A percentile compares a stretch with the other conserved stretches of the same genome.
Evolutionary conservation across 495 filamentous ascomycete species (phyloP).

Genomic region (Hypoxylon intermedium): DNA sequence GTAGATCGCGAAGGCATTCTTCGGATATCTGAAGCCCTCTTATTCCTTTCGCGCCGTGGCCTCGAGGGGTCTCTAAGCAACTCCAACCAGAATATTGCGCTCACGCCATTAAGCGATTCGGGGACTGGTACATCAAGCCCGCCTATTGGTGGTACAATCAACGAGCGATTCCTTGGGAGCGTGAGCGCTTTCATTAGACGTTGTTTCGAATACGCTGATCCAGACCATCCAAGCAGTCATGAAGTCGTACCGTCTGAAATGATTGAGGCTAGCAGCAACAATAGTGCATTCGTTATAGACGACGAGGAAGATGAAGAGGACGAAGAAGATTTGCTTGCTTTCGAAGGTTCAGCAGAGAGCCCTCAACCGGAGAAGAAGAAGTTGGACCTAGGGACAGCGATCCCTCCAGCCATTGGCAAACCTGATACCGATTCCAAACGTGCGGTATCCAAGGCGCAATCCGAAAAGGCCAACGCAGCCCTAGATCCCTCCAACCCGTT

Average conservation of each 20-base stretch:
- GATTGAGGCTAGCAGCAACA: slow-evolving; percentile 38
- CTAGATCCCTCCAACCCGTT: slow-evolving; percentile 91
- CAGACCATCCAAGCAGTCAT: slow-evolving; percentile 74
- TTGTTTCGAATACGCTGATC: slow-evolving; percentile 98
- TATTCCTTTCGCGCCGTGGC: slow-evolving; percentile 89
- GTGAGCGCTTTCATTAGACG: slow-evolving; percentile 94
- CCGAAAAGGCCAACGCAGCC: slow-evolving; percentile 78
- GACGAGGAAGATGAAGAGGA: slow-evolving; percentile 71
- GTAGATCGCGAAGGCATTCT: slow-evolving; percentile 98
- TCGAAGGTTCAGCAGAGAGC: slow-evolving; percentile 51
- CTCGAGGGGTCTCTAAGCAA: slow-evolving; percentile 74
- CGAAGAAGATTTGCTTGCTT: slow-evolving; percentile 71
- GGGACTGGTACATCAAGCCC: slow-evolving; percentile 38
- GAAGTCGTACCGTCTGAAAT: slow-evolving; percentile 37
- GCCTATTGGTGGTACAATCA: slow-evolving; percentile 53
- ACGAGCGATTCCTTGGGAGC: slow-evolving; percentile 86
- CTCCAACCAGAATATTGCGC: slow-evolving; percentile 44
- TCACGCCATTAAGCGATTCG: slow-evolving; percentile 47
- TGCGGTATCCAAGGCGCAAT: slow-evolving; percentile 60
- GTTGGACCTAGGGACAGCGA: slow-evolving; percentile 26
- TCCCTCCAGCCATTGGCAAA: slow-evolving; percentile 36
- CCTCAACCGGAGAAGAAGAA: slow-evolving; percentile 46
- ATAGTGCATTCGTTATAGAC: slow-evolving; percentile 76
- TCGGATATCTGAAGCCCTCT: slow-evolving; percentile 88
- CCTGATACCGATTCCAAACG: slow-evolving; percentile 40